These are phyloP conservation scores for Priceomyces castillae DNA, from an alignment of 805 yeast genomes.

Conservation along the genomic window DNA sequence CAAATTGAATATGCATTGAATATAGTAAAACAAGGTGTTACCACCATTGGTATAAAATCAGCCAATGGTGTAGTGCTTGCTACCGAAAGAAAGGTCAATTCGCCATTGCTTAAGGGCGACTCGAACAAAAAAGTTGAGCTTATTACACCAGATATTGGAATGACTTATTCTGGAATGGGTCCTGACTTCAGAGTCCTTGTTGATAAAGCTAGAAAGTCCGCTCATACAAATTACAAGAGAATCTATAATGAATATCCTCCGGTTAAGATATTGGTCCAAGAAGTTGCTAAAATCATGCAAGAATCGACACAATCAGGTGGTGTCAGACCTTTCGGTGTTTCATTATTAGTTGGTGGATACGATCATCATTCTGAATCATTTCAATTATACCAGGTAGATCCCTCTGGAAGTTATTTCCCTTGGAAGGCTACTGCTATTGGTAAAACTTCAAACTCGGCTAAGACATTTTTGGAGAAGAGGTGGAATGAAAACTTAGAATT, in stretches of 20 bases:
- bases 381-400: conserved; percentile 94
- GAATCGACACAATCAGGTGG: conserved; percentile 99
- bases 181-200: conserved; percentile 95
- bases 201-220: conserved; percentile 88
- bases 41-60: conserved; percentile 90
- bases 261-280: conserved; percentile 87
- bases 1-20: conserved; percentile 97
- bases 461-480: conserved; percentile 94
- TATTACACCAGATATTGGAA: conserved; percentile 93
- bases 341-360: conserved; percentile 89
- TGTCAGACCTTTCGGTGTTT: conserved; percentile 98
- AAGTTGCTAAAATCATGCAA: conserved; percentile 94
- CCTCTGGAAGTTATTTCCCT: conserved; percentile 96
- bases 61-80: conserved; percentile 96
- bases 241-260: conserved; percentile 97
- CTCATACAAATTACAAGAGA: conserved; percentile 90
- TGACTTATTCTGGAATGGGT: conserved; percentile 98
- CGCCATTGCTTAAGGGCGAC: conserved; percentile 72
- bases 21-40: conserved; percentile 97
- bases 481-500: conserved; percentile 97
- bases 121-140: conserved; percentile 73
- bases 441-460: conserved; percentile 92
- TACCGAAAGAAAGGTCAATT: conserved; percentile 87
- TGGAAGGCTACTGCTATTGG: conserved; percentile 99
- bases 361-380: conserved; percentile 69